Conservation (phyloP, 179 eudicot genomes). For the Spergularia azorica region DNA sequence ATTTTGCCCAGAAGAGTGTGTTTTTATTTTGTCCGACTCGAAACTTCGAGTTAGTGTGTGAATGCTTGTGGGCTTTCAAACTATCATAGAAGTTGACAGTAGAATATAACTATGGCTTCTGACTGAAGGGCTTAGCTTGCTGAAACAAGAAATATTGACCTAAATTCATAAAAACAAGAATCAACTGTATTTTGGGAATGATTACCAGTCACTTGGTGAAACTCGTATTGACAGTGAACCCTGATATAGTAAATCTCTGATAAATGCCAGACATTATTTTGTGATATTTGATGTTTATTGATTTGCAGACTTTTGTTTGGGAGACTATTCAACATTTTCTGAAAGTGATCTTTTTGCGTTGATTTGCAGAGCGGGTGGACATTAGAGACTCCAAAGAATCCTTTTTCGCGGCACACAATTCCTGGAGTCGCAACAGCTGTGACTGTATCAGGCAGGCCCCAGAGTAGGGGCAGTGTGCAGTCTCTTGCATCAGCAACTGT, state of each 20-base stretch:
- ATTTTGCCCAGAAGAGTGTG: too few species aligned
- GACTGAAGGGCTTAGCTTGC: neutral
- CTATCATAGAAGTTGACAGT: neutral
- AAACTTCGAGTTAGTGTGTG: neutral
- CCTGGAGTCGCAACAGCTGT: slow-evolving; percentile 31
- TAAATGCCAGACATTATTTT: too few species aligned
- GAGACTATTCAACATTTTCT: neutral
- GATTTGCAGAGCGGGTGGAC: slow-evolving; percentile 72
- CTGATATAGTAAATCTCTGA: neutral
- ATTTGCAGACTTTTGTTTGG: neutral
- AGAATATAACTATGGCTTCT: neutral
- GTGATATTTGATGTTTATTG: neutral
- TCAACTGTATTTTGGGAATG: neutral
- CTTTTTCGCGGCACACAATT: slow-evolving; percentile 55
- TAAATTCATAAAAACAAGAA: neutral
- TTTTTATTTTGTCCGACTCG: neutral
- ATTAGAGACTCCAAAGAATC: slow-evolving; percentile 52
- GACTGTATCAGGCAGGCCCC: slow-evolving; percentile 26
- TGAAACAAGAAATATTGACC: neutral
- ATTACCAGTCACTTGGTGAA: neutral
- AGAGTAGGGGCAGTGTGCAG: slow-evolving; percentile 15
- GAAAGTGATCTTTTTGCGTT: slow-evolving; percentile 7
- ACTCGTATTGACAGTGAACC: neutral
- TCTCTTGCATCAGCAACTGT: slow-evolving; percentile 17
- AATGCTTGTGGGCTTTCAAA: neutral